Base-by-base conservation (phyloP, 257 asterid species). In the Ballota nigra region DNA sequence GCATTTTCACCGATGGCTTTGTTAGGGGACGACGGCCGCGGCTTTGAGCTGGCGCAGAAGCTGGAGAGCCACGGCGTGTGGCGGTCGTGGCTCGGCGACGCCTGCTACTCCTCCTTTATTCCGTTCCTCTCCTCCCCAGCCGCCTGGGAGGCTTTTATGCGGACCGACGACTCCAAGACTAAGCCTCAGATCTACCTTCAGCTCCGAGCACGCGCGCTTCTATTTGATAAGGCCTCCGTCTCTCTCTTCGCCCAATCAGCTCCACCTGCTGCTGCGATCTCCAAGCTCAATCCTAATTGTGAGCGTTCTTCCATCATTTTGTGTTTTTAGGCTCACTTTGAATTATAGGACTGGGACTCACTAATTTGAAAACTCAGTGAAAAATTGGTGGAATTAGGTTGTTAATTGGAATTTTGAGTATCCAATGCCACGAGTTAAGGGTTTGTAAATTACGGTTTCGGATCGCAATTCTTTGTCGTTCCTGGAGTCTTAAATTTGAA, bases 31-130 rank as follows among this genome's bases (percentile, higher is more conserved):
- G 97, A 91, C 74, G 96, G 97, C 2, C 82, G 85, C 1, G 97
- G 99, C 57, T 94, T 83, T 87, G 99, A 94, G 74, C 83, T 94
- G 67, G 99, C 97, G 28, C 89, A 89, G 83, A 94, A 87, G 87
- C 90, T 94, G 26, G 99, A 94, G 79, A 83, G 82, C 81, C 88
- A 80, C 56, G 92, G 97, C 36, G 87, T 94, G 0, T 94, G 99
- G 98, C 83, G 96, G 52, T 29, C 83, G 28, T 94, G 99, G 98
- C 91, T 94, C 15, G 95, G 99, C 53, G 97, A 94, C 29, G 73
- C 96, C 6, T 80, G 84, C 2, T 91, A 91, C 84, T 68, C 92
- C 45, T 63, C 74, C 73, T 94, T 94, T 85, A 18, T 82, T 36
- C 96, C 78, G 58, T 86, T 72, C 71, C 96, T 94, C 64, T 80